Conservation (phyloP, 2,329 filamentous ascomycete species). For the Dactylellina leptospora region DNA sequence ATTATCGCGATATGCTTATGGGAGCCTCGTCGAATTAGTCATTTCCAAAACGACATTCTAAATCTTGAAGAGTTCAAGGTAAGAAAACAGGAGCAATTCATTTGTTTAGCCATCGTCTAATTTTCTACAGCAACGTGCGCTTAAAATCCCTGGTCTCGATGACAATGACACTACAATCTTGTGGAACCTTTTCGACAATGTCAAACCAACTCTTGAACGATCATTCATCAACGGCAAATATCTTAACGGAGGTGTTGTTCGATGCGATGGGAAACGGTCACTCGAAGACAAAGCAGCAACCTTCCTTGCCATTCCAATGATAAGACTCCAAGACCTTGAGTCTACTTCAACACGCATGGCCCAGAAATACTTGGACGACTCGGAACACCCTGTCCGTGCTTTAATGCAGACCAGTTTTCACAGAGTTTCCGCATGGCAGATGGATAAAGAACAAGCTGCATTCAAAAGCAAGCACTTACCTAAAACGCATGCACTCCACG, state of each 20-base stretch:
- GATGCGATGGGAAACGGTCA: constrained; percentile 28
- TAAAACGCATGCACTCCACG: constrained; percentile 22
- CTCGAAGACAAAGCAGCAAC: constrained; percentile 3
- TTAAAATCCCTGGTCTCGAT: constrained; percentile 14
- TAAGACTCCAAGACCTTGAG: constrained; percentile 25
- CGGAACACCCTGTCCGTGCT: constrained; percentile 14
- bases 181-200: constrained; percentile 32
- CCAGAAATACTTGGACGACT: constrained; percentile 12
- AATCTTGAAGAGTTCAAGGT: constrained; percentile 39
- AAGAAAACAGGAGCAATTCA: not conserved
- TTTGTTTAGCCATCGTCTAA: not conserved
- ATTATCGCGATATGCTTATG: not conserved
- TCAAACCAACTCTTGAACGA: constrained; percentile 16
- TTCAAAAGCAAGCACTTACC: constrained; percentile 23
- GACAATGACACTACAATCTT: constrained; percentile 25
- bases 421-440: constrained; percentile 14
- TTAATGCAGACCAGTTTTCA: constrained; percentile 29
- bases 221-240: constrained; percentile 35
- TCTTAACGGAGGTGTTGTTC: constrained; percentile 20
- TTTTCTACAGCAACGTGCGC: constrained; percentile 7
- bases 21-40: constrained; percentile 1
- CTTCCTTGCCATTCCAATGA: constrained; percentile 18
- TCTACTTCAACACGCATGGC: not conserved
- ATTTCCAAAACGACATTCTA: constrained; percentile 26
- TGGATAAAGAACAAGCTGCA: constrained; percentile 24